Base-by-base conservation (phyloP, 2,329 filamentous ascomycete species). In the Camillea tinctor region DNA sequence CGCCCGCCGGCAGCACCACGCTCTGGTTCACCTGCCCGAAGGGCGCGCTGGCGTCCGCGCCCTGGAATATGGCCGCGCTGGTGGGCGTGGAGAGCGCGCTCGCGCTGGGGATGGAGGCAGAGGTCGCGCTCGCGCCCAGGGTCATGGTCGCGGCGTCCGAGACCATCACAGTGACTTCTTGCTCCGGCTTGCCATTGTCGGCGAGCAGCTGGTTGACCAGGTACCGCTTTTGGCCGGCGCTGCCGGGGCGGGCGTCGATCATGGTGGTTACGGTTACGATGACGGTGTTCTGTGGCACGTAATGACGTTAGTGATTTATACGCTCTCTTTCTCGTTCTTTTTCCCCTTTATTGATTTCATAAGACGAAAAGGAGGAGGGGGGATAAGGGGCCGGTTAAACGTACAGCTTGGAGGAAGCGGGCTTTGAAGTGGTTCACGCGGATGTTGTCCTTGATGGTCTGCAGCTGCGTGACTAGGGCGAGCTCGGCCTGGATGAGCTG, bases 401-500 rank as follows among this genome's bases (percentile, higher is more conserved):
- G 66, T 64, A 76, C 74, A 4, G 75, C 75, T 66, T 75, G 71
- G 8, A 66, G 61, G 57, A 76, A 77, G 19, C 72, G 71, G 8
- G 72, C 66, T 62, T 71, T 71, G 66, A 79, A 76, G 60, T 74
- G 73, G 64, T 78, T 79, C 51, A 77, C 58, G 9, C 76, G 73
- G 61, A 77, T 77, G 63, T 77, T 78, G 61, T 78, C 74, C 72
- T 78, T 77, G 68, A 78, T 74, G 21, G 71, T 72, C 62, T 77
- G 72, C 49, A 77, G 68, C 61, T 76, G 73, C 7, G 71, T 72
- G 44, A 73, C 65, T 19, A 78, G 67, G 9, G 73, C 72, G 21
- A 77, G 60, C 60, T 78, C 69, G 0, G 74, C 71, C 60, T 77
- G 72, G 5, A 77, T 66, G 13, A 76, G 70, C 40, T 72, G 71